Conservation (phyloP, 345 rosid genomes). For the Passiflora organensis region DNA sequence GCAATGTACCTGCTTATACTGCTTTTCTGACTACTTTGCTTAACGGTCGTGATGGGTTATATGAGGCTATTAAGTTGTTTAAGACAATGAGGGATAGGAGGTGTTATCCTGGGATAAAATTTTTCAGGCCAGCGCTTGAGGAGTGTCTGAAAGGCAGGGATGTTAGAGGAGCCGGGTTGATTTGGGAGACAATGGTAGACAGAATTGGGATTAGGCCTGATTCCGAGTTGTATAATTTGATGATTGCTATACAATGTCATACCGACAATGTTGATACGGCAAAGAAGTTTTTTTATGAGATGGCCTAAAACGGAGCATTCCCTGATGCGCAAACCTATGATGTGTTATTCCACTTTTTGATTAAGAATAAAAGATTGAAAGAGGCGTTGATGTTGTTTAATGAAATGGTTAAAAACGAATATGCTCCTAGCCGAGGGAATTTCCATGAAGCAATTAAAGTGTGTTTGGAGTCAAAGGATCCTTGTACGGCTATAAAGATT, state of each 20-base stretch:
- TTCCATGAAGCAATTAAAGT: conserved; percentile 37
- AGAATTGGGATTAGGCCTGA: conserved; percentile 38
- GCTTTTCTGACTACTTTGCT: conserved; percentile 43
- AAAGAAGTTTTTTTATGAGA: conserved; percentile 39
- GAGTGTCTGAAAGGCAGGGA: conserved; percentile 30
- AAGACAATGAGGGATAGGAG: conserved; percentile 24
- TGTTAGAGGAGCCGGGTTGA: conserved; percentile 28
- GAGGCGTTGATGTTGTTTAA: conserved; percentile 36
- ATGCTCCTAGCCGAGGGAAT: conserved; percentile 28
- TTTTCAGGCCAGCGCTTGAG: conserved; percentile 30
- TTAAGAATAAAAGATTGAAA: conserved; percentile 34
- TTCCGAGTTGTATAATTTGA: conserved; percentile 40
- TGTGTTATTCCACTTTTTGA: conserved; percentile 38
- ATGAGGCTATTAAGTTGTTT: conserved; percentile 32
- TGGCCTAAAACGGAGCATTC: conserved; percentile 46
- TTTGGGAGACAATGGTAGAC: conserved; percentile 45
- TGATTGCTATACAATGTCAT: conserved; percentile 42
- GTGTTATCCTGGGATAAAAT: conserved; percentile 46
- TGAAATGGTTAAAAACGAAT: conserved; percentile 55
- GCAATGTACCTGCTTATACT: conserved; percentile 48
- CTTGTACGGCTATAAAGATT: conserved; percentile 36
- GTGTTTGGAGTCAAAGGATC: conserved; percentile 31
- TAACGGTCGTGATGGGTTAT: conserved; percentile 33
- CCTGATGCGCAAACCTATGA: conserved; percentile 44
- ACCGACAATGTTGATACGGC: conserved; percentile 28